A percentile compares a stretch with the other conserved stretches of the same genome.
These are phyloP conservation scores for Aspergillus neotritici DNA, from an alignment of 2,329 filamentous ascomycete species.

Conservation along the genomic window DNA sequence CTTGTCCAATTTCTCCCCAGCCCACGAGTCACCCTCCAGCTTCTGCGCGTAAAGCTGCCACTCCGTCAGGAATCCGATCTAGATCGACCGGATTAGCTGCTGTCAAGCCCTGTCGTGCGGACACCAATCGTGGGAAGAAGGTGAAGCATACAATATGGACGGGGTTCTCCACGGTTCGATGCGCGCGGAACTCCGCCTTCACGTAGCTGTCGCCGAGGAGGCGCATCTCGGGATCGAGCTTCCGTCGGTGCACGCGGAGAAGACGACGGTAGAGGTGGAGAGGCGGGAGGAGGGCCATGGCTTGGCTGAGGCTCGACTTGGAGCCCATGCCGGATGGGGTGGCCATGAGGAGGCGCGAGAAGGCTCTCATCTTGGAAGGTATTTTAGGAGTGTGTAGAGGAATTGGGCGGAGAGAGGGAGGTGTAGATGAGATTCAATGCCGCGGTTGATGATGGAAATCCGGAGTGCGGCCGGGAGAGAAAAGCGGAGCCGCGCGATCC, in stretches of 20 bases:
- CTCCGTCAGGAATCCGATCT: constrained; percentile 94
- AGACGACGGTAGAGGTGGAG: constrained; percentile 85
- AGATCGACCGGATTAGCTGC: constrained; percentile 4
- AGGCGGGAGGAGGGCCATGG: constrained; percentile 72
- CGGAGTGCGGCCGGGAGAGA: not conserved
- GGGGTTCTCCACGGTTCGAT: constrained; percentile 79
- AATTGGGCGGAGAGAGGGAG: constrained; percentile 4
- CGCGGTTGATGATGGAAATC: constrained; percentile 5
- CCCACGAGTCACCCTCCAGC: constrained; percentile 81
- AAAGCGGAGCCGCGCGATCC: not conserved
- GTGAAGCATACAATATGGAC: constrained; percentile 67
- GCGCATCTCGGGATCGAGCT: constrained; percentile 67
- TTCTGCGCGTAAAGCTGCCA: constrained; percentile 96
- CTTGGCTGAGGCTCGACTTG: constrained; percentile 39
- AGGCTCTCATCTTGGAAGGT: constrained; percentile 31
- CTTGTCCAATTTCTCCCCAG: constrained; percentile 75
- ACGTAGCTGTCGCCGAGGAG: constrained; percentile 87
- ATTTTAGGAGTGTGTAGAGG: not conserved
- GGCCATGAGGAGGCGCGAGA: constrained; percentile 36
- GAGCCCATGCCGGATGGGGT: constrained; percentile 36
- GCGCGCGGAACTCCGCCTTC: constrained; percentile 84
- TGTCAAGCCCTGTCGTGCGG: no score
- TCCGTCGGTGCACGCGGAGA: constrained; percentile 76
- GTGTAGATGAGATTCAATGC: constrained; percentile 6
- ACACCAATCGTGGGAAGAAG: not conserved